Evolutionary conservation across 768 basidiomycete genomes (phyloP), one percentile per base, ranked within the genome.

Genomic region (Dacryopinax primogenitus): DNA sequence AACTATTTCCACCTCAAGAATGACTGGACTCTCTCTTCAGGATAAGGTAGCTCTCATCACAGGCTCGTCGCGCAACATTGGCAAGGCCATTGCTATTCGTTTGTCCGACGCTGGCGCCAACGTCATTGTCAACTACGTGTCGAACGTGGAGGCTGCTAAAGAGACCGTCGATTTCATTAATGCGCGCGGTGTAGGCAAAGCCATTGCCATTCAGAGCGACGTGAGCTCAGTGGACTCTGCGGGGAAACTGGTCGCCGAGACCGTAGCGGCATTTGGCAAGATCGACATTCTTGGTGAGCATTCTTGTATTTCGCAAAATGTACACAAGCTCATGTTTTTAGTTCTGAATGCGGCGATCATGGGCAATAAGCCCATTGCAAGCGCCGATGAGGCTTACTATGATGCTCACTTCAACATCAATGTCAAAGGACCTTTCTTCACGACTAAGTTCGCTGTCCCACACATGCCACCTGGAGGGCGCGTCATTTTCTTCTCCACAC

Each of bases 341-440:
- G 67, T 70, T 58, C 64, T 44, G 15, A 65, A 64, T 64, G 69
- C 69, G 33, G 69, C 67, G 21, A 66, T 69, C 64, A 70, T 70
- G 69, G 64, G 63, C 62, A 68, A 62, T 30, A 68, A 66, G 44
- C 58, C 66, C 36, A 66, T 70, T 62, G 69, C 63, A 34, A 64
- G 67, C 51, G 63, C 63, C 1, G 63, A 66, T 37, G 63, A 58
- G 21, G 69, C 68, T 26, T 64, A 68, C 32, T 68, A 66, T 62
- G 67, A 68, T 18, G 65, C 65, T 1, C 66, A 66, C 33, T 64
- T 67, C 66, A 64, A 68, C 63, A 66, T 68, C 66, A 70, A 70
- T 36, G 68, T 65, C 66, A 67, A 68, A 34, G 69, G 69, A 12
- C 66, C 68, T 3, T 63, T 70, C 23, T 61, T 65, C 51, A n/a